Conservation (phyloP, 225 moss, liverwort and hornwort genomes). For the Ulota crispa region DNA sequence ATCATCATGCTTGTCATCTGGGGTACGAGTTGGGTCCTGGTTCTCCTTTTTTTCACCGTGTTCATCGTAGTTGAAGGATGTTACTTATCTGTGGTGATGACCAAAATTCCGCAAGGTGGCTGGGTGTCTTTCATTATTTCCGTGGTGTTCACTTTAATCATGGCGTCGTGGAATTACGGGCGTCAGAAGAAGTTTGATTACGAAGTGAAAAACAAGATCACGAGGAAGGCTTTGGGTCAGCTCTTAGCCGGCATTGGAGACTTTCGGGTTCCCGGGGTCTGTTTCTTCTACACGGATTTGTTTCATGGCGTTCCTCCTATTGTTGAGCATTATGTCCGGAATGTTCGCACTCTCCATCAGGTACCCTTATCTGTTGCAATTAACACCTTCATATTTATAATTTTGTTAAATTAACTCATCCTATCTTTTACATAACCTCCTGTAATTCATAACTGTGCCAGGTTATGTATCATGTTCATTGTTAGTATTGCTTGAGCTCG, state of each 20-base stretch:
- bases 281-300: slow-evolving; percentile 81
- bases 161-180: slow-evolving; percentile 76
- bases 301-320: slow-evolving; percentile 78
- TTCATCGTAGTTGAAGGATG: slow-evolving; percentile 59
- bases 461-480: no score
- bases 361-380: slow-evolving; percentile 29
- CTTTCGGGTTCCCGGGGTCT: slow-evolving; percentile 70
- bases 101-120: slow-evolving; percentile 82
- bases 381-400: not conserved
- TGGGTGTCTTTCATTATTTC: slow-evolving; percentile 73
- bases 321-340: slow-evolving; percentile 69
- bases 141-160: slow-evolving; percentile 59
- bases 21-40: slow-evolving; percentile 41
- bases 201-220: slow-evolving; percentile 66
- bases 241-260: slow-evolving; percentile 46
- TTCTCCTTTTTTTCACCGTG: slow-evolving; percentile 44
- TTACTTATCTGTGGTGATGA: slow-evolving; percentile 68
- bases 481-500: not conserved
- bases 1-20: slow-evolving; percentile 86
- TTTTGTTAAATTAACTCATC: no score
- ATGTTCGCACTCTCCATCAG: slow-evolving; percentile 72
- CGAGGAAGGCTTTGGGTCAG: slow-evolving; percentile 45
- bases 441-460: no score
- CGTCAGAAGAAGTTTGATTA: slow-evolving; percentile 69
- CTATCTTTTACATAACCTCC: not conserved